Evolutionary conservation across 208 protist genomes (phyloP), one percentile per base, ranked within the genome.

Genomic region (Histomonas meleagridis): DNA sequence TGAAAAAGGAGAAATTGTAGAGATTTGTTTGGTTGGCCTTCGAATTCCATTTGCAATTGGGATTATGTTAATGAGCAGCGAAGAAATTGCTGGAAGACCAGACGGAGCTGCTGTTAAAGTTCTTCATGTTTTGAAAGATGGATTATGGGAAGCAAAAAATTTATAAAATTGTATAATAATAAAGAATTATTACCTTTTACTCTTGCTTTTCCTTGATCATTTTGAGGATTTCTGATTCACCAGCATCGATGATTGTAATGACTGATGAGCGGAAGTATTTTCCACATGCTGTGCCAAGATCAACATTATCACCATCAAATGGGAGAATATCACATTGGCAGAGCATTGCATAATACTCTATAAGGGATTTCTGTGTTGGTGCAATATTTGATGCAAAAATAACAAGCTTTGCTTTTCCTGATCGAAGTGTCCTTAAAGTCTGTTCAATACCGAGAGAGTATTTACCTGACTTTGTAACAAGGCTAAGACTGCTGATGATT

Each of bases 341-440:
- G 92, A 99, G 97, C 94, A 99, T 99, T 94, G 98, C 98, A 96
- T 99, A 99, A 96, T 99, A 99, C 96, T 99, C 98, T 91, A 99
- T 96, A 96, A 99, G 97, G 18, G 98, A 98, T 94, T 98, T 98
- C 93, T 97, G 96, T 62, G 99, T 95, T 51, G 98, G 95, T 78
- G 98, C 98, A 96, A 97, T 98, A 96, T 99, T 99, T 96, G 94
- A 98, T 51, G 97, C 93, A 92, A 99, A 97, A 92, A 99, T 95
- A 76, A 99, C 94, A 90, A 99, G 96, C 96, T 99, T 99, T 94
- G 98, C 97, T 53, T 93, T 69, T 23, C 86, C 96, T 35, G 96
- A 93, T 93, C 98, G 97, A 28, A 99, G 95, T 62, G 97, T 97
- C 94, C 98, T 98, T 81, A 99, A 93, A 76, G 97, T 96, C 92